Evolutionary conservation across 768 basidiomycete genomes (phyloP).

Genomic region (Leucosporidium creatinivorum): DNA sequence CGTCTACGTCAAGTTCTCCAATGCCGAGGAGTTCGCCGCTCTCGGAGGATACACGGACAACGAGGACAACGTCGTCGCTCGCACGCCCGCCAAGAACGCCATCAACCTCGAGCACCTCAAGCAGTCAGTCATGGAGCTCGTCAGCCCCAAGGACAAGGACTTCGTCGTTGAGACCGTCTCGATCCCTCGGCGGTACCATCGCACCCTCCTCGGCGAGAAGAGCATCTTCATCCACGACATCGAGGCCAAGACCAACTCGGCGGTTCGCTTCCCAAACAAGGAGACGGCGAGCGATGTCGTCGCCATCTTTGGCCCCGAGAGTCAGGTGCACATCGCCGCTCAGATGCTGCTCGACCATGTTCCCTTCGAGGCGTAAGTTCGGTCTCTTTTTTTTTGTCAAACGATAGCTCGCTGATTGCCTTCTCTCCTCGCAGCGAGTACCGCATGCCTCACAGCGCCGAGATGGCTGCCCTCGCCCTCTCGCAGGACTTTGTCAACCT

Average conservation of each 20-base stretch:
- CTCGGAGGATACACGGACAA: constrained; percentile 93
- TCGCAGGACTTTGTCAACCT: constrained; percentile 80
- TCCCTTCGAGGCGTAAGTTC: constrained; percentile 49
- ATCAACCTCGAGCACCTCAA: constrained; percentile 90
- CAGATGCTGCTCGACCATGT: constrained; percentile 95
- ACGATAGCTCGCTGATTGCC: no score
- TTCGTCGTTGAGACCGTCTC: constrained; percentile 87
- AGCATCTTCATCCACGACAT: constrained; percentile 95
- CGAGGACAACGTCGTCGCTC: constrained; percentile 97
- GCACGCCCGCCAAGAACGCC: constrained; percentile 95
- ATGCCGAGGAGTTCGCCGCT: constrained; percentile 91
- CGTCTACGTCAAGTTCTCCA: constrained; percentile 99
- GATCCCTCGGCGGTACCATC: constrained; percentile 90
- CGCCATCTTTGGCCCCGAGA: constrained; percentile 93
- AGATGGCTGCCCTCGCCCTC: constrained; percentile 64
- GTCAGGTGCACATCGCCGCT: constrained; percentile 90
- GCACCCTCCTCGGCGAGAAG: constrained; percentile 90
- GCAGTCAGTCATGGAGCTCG: constrained; percentile 93
- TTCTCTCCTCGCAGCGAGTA: constrained; percentile 21
- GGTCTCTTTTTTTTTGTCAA: background rate
- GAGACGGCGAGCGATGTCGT: constrained; percentile 90
- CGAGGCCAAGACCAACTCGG: constrained; percentile 90
- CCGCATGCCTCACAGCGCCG: constrained; percentile 66
- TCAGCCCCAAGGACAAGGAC: constrained; percentile 97
- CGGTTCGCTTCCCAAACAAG: constrained; percentile 81